phyloP scores from a whole-genome alignment of 2,329 filamentous ascomycete genomes.

The Colletotrichum musae region DNA sequence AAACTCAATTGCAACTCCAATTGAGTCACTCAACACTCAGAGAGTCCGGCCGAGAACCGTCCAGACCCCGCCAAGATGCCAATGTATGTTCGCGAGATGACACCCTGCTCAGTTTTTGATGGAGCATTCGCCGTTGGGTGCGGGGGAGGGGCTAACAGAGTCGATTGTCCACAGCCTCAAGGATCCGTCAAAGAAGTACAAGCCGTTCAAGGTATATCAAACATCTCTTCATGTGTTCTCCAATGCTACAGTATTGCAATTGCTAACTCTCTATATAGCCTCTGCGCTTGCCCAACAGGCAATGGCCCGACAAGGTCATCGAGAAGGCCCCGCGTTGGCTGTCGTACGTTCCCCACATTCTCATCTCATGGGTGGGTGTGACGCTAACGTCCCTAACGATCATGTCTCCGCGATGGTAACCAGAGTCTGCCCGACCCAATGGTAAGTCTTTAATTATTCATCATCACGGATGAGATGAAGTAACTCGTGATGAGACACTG shows the following conservation, averaged over 20 bases:
- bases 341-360: conserved; percentile 56
- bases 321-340: conserved; percentile 93
- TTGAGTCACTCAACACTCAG: neutral
- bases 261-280: conserved; percentile 50
- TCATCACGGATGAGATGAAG: conserved; percentile 1
- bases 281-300: conserved; percentile 73
- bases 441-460: conserved; percentile 66
- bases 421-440: conserved; percentile 94
- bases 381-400: conserved; percentile 23
- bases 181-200: conserved; percentile 43
- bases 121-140: neutral
- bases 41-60: neutral
- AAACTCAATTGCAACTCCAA: neutral
- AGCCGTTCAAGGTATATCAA: conserved; percentile 39
- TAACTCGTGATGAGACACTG: conserved; percentile 2
- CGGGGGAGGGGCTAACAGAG: neutral
- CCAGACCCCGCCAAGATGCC: neutral
- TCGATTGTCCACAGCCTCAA: conserved; percentile 32
- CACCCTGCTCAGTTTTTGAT: neutral
- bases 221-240: neutral
- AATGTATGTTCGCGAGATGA: neutral
- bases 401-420: conserved; percentile 85
- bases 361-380: neutral
- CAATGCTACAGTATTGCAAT: neutral
- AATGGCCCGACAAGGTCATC: conserved; percentile 89